Evolutionary conservation across 768 basidiomycete species (phyloP), one percentile per base, ranked within the genome.

Genomic region (Gloeopeniophorella convolvens): DNA sequence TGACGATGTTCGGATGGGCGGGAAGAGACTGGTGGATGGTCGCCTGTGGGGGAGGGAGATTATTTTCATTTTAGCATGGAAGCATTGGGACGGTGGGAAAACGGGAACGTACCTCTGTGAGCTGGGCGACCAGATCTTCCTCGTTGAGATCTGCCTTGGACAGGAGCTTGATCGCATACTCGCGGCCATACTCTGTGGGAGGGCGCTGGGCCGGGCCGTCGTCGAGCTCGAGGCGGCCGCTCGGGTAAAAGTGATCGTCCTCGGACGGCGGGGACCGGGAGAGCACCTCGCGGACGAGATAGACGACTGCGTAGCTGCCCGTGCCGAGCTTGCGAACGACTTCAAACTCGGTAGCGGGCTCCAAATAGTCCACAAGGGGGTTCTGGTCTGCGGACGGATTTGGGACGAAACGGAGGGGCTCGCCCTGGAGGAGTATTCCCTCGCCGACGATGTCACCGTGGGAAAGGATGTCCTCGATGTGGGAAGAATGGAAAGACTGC

Each of bases 101-200:
- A 12, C 27, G 39, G 47, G 26, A 30, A 68, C 70, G 33, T 57
- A 87, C 89, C 80, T 98, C 95, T 60, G 89, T 81, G 71, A 95
- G 78, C 69, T 98, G 96, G 5, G 93, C 82, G 28, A 76, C 79
- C 60, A 96, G 73, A 57, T 87, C 85, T 45, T 95, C 93, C 59
- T 84, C 78, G 68, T 89, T 83, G 55, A 96, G 83, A 72, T 97
- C 86, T 45, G 84, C 86, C 69, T 97, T 98, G 65, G 89, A 91
- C 57, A 98, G 74, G 67, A 90, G 88, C 75, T 99, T 98, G 70
- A 98, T 79, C n/a, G 96, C 96, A 66, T 83, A 89, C 63, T 92
- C 80, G 50, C 84, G 77, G 20, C 88, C 89, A 57, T 90, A 88
- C 50, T 67, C 65, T 34, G 48, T 59, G 42, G 70, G 65, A 31